A percentile compares a stretch with the other conserved stretches of the same genome.
Evolutionary conservation across 345 rosid species (phyloP).

Genomic region (Rhodamnia argentea): DNA sequence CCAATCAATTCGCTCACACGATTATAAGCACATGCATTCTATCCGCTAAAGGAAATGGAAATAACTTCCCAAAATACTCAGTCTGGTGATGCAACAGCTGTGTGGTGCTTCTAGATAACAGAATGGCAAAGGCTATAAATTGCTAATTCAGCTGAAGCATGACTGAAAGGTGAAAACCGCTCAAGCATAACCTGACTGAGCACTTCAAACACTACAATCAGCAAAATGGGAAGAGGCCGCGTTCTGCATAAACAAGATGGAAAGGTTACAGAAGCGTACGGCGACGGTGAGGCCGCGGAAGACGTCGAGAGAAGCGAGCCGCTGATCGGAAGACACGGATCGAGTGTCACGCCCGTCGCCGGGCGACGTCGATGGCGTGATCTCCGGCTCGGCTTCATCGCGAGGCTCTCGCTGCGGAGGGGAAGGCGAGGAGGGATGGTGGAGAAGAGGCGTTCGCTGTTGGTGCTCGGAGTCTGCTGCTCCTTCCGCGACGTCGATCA

Average conservation of each 20-base stretch:
- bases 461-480: neutral
- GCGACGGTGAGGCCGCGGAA: slow-evolving; percentile 57
- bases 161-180: neutral
- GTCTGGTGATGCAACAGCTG: neutral
- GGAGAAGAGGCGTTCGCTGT: slow-evolving; percentile 1
- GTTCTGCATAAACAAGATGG: neutral
- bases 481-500: slow-evolving; percentile 1
- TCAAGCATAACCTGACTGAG: neutral
- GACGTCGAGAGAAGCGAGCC: slow-evolving; percentile 44
- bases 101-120: neutral
- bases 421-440: neutral
- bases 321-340: slow-evolving; percentile 12
- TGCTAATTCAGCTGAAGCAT: neutral
- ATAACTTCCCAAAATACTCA: neutral
- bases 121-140: neutral
- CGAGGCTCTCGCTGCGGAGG: neutral
- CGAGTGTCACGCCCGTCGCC: neutral
- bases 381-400: neutral
- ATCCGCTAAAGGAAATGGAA: neutral
- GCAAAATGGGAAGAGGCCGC: neutral
- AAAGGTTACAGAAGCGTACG: slow-evolving; percentile 6
- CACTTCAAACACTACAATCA: neutral
- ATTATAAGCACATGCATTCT: neutral
- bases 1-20: neutral
- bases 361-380: neutral